A percentile compares a stretch with the other conserved stretches of the same genome.
Conservation (phyloP, 176 grass and related monocot genomes). For the Oryza longistaminata region DNA sequence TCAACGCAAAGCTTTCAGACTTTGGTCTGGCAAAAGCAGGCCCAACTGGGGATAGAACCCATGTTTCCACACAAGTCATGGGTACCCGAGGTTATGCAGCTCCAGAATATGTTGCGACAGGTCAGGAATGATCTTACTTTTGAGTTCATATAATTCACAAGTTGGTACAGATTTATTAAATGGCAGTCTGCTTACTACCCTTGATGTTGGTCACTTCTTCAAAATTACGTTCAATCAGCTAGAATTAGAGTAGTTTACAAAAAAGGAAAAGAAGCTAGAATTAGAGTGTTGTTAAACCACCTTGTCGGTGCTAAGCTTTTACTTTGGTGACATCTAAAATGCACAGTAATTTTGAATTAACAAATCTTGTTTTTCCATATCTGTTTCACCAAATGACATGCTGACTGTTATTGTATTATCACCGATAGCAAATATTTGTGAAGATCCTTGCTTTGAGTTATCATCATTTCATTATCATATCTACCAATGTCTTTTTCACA, state of each 20-base stretch:
- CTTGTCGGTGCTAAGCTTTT: constrained; percentile 8
- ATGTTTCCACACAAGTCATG: constrained; percentile 97
- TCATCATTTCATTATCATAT: background rate
- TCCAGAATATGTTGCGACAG: constrained; percentile 94
- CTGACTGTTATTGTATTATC: background rate
- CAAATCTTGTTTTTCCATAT: background rate
- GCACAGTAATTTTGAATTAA: background rate
- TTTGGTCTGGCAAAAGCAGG: constrained; percentile 96
- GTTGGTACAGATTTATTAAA: background rate
- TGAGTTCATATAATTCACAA: background rate
- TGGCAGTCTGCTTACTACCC: background rate
- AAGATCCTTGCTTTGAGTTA: background rate
- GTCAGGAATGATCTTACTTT: constrained; percentile 30
- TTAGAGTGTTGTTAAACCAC: background rate
- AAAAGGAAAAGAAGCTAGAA: background rate
- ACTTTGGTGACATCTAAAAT: constrained; percentile 1
- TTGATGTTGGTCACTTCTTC: background rate
- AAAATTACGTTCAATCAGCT: background rate
- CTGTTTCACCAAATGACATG: background rate
- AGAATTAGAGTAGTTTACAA: background rate
- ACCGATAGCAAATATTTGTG: background rate
- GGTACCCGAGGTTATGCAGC: constrained; percentile 89
- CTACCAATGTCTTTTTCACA: too few species aligned
- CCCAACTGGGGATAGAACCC: constrained; percentile 91
- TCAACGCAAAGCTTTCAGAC: constrained; percentile 84